These are phyloP conservation scores for Lophium mytilinum DNA, from an alignment of 495 filamentous ascomycete species.

Conservation along the genomic window DNA sequence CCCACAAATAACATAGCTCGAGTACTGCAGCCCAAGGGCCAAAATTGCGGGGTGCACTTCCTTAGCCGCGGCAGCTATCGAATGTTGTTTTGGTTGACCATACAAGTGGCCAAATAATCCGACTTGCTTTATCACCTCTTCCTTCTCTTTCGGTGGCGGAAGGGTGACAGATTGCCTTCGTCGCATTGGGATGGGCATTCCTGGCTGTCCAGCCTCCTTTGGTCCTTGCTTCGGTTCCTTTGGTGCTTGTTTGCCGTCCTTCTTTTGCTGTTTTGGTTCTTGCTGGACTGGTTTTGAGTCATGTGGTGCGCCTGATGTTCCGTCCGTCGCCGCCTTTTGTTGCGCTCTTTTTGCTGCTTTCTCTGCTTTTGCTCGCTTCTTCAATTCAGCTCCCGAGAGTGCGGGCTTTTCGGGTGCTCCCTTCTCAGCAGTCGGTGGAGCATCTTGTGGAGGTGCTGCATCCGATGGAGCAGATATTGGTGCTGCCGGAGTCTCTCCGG, in stretches of 20 bases:
- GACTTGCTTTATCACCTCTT: constrained; percentile 45
- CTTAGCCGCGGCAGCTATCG: constrained; percentile 66
- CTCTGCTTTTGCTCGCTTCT: constrained; percentile 37
- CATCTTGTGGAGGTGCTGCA: too few species aligned
- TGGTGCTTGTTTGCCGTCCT: constrained; percentile 5
- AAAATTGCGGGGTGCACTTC: constrained; percentile 87
- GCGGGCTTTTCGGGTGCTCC: not conserved
- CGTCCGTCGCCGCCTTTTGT: constrained; percentile 19
- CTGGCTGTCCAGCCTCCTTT: constrained; percentile 18
- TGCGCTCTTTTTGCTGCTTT: constrained; percentile 30
- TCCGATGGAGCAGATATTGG: not conserved
- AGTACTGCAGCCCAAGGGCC: constrained; percentile 81
- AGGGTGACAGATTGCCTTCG: constrained; percentile 41
- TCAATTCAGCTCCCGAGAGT: constrained; percentile 30
- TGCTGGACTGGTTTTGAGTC: constrained; percentile 24
- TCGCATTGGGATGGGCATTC: constrained; percentile 26
- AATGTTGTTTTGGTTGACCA: constrained; percentile 60
- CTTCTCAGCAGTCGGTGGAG: not conserved
- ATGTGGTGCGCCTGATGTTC: constrained; percentile 25
- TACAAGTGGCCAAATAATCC: constrained; percentile 82
- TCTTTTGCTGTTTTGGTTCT: constrained; percentile 8
- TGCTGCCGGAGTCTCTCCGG: constrained; percentile 42
- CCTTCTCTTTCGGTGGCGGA: constrained; percentile 39
- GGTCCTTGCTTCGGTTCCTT: constrained; percentile 44
- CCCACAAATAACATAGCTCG: constrained; percentile 79